These are phyloP conservation scores for Trypanosoma boissoni DNA, from an alignment of 208 protist genomes.

Conservation along the genomic window DNA sequence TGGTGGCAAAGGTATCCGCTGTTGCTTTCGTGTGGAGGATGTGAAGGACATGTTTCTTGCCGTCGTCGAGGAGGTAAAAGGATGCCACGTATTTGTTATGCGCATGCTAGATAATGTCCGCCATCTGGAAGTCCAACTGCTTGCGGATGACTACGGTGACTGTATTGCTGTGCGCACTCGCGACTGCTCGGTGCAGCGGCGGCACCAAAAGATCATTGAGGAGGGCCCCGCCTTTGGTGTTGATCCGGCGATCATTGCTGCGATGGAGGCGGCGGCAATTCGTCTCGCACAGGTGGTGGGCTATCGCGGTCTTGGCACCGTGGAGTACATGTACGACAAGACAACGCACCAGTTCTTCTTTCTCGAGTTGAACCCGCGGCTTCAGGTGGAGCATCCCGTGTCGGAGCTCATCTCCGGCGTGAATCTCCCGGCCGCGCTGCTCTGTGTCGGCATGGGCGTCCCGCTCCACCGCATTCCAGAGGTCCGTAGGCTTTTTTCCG, in stretches of 20 bases:
- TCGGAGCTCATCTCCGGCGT: constrained; percentile 96
- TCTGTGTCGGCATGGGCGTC: constrained; percentile 97
- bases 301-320: constrained; percentile 95
- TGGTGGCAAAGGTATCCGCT: constrained; percentile 97
- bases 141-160: constrained; percentile 94
- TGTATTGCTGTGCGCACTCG: constrained; percentile 94
- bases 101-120: constrained; percentile 89
- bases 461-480: constrained; percentile 94
- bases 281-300: constrained; percentile 90
- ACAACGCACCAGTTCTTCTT: constrained; percentile 92
- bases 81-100: constrained; percentile 98
- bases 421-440: constrained; percentile 94
- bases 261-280: constrained; percentile 94
- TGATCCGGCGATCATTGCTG: constrained; percentile 58
- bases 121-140: constrained; percentile 97
- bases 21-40: constrained; percentile 76
- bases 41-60: constrained; percentile 84
- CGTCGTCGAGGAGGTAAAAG: constrained; percentile 94
- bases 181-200: constrained; percentile 98
- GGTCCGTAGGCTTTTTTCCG: constrained; percentile 93
- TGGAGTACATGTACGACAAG: constrained; percentile 97
- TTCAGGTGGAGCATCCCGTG: constrained; percentile 98
- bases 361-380: constrained; percentile 97
- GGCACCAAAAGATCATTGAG: constrained; percentile 98
- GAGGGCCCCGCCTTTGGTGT: constrained; percentile 94